These are phyloP conservation scores for Tuber melanosporum DNA, from an alignment of 495 filamentous ascomycete species.

Conservation along the genomic window DNA sequence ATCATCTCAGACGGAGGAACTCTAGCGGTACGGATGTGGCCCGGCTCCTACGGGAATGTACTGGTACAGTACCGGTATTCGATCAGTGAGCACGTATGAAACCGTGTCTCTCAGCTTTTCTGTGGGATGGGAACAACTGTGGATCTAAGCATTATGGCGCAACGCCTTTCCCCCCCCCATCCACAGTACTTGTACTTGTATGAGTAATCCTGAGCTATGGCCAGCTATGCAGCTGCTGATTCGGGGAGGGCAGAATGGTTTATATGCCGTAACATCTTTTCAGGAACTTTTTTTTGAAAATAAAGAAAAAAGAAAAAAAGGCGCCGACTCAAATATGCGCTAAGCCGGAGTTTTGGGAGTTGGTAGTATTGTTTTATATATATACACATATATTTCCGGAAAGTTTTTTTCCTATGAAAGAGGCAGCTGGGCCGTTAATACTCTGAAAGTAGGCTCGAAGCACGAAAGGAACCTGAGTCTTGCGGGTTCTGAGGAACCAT, in stretches of 20 bases:
- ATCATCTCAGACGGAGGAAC: neutral
- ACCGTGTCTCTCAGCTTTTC: neutral
- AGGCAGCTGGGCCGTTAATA: too few species aligned
- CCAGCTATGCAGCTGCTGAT: neutral
- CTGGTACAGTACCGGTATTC: neutral
- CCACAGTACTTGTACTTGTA: neutral
- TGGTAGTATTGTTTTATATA: neutral
- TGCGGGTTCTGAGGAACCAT: neutral
- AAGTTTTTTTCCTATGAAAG: too few species aligned
- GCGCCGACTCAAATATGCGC: neutral
- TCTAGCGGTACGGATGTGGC: neutral
- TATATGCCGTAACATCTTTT: neutral
- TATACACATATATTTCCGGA: too few species aligned
- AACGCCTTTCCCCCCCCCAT: neutral
- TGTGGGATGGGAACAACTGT: neutral
- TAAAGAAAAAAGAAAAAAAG: neutral
- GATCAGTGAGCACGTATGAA: neutral
- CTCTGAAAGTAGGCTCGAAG: too few species aligned
- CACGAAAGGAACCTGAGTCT: neutral
- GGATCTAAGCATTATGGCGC: neutral
- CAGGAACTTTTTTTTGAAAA: neutral
- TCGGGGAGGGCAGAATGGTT: neutral
- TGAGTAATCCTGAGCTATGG: neutral
- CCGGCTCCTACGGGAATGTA: neutral
- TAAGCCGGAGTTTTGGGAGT: neutral